A percentile compares a stretch with the other conserved stretches of the same genome.
phyloP scores from a whole-genome alignment of 768 basidiomycete species.

The Panus rudis region DNA sequence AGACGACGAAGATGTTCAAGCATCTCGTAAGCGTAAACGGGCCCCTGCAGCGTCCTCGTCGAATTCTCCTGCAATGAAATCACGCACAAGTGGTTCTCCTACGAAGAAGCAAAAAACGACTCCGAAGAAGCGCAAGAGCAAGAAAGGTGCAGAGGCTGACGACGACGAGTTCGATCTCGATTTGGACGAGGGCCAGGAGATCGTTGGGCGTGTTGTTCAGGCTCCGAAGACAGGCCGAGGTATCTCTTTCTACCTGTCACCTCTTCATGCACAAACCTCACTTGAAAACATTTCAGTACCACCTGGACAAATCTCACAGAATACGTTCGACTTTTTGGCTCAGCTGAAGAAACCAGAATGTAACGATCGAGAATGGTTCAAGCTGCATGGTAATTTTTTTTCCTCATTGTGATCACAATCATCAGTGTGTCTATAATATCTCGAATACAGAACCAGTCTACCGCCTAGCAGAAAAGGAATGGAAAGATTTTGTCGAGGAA shows the following conservation, averaged over 20 bases:
- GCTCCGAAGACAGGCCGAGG: conserved; percentile 83
- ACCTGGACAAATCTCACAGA: conserved; percentile 78
- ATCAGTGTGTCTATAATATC: conserved; percentile 1
- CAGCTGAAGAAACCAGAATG: conserved; percentile 66
- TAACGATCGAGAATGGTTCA: conserved; percentile 89
- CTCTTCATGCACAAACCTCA: not conserved
- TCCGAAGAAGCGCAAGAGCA: conserved; percentile 19
- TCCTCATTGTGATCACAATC: not conserved
- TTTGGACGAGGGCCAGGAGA: conserved; percentile 56
- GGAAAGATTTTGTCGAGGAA: conserved; percentile 73
- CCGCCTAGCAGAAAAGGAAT: conserved; percentile 80
- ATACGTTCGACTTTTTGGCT: conserved; percentile 72
- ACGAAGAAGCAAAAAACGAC: conserved; percentile 15
- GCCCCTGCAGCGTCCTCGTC: too few species aligned
- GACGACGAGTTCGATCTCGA: conserved; percentile 36
- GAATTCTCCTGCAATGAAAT: conserved; percentile 3
- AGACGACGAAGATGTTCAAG: conserved; percentile 14
- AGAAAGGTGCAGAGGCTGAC: conserved; percentile 28
- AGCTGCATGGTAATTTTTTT: conserved; percentile 51
- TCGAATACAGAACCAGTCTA: conserved; percentile 70
- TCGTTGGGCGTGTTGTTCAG: conserved; percentile 71
- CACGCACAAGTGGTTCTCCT: conserved; percentile 7
- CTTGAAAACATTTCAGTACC: conserved; percentile 43
- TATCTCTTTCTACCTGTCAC: conserved; percentile 24
- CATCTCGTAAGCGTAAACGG: conserved; percentile 25